Evolutionary conservation across 306 rosid species (phyloP).

Genomic region (Cicer bijugum): DNA sequence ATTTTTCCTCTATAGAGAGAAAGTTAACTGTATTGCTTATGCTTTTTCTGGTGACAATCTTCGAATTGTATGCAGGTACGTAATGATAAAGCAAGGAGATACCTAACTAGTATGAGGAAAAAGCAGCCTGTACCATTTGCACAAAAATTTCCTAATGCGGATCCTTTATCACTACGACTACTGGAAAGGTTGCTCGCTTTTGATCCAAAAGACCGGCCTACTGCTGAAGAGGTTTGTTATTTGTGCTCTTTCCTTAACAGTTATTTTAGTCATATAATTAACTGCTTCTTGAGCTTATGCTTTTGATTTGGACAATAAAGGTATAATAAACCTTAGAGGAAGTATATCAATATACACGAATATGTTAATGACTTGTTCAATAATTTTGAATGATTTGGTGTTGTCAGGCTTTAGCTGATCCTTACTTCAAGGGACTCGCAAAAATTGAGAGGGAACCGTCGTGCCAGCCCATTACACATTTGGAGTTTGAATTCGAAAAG

Average conservation of each 20-base stretch:
- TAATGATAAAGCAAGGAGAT: conserved; percentile 93
- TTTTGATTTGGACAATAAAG: conserved; percentile 30
- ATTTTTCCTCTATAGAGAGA: conserved; percentile 2
- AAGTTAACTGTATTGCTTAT: conserved; percentile 17
- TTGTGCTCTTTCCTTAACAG: conserved; percentile 10
- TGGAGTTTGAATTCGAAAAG: conserved; percentile 97
- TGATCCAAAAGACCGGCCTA: conserved; percentile 95
- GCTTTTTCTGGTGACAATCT: conserved; percentile 8
- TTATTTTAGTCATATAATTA: conserved; percentile 4
- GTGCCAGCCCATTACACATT: conserved; percentile 88
- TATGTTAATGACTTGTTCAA: conserved; percentile 17
- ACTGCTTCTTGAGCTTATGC: conserved; percentile 6
- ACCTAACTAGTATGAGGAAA: conserved; percentile 91
- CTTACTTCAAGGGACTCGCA: conserved; percentile 83
- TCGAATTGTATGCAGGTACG: conserved; percentile 68
- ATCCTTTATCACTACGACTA: conserved; percentile 79
- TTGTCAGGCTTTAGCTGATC: conserved; percentile 86
- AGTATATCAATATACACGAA: conserved; percentile 23
- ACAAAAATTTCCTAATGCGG: conserved; percentile 84
- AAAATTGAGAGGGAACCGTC: conserved; percentile 93
- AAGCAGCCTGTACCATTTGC: conserved; percentile 74
- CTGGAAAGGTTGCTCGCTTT: conserved; percentile 83
- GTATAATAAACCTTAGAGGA: conserved; percentile 12
- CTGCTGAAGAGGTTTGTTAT: conserved; percentile 89
- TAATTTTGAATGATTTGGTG: conserved; percentile 32